These are phyloP conservation scores for Ceratocystis huliohia DNA, from an alignment of 2,329 filamentous ascomycete species.

Conservation along the genomic window DNA sequence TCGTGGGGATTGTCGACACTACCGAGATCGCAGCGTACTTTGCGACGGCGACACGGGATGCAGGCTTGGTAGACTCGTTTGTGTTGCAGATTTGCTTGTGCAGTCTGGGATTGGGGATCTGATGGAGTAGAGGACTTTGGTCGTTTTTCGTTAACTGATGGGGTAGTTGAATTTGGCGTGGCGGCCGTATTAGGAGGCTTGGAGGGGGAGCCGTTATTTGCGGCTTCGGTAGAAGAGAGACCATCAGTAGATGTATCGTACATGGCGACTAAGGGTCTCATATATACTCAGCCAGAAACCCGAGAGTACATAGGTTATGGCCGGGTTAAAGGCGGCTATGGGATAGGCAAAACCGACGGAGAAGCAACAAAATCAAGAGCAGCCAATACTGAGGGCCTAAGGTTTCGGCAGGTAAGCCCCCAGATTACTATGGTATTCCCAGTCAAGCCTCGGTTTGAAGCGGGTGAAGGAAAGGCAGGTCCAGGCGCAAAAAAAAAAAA, in stretches of 20 bases:
- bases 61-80: constrained; percentile 53
- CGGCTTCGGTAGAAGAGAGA: constrained; percentile 14
- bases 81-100: constrained; percentile 31
- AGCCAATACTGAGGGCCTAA: not conserved
- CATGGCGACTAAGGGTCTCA: constrained; percentile 5
- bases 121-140: not conserved
- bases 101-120: constrained; percentile 9
- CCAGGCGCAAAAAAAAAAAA: constrained; percentile 16
- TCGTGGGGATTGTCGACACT: constrained; percentile 89
- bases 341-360: not conserved
- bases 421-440: not conserved
- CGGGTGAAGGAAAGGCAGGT: constrained; percentile 19
- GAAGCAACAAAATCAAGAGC: not conserved
- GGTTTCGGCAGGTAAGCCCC: not conserved
- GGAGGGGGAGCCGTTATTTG: constrained; percentile 17
- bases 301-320: not conserved
- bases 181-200: not conserved
- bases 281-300: not conserved
- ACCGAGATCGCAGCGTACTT: constrained; percentile 50
- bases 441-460: constrained; percentile 19
- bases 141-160: not conserved
- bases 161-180: not conserved
- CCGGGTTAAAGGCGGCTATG: constrained; percentile 2
- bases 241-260: not conserved
- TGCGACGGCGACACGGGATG: constrained; percentile 48